Base-by-base conservation (phyloP, 192 early-diverging fungal species). In the Lunasporangiospora selenospora region DNA sequence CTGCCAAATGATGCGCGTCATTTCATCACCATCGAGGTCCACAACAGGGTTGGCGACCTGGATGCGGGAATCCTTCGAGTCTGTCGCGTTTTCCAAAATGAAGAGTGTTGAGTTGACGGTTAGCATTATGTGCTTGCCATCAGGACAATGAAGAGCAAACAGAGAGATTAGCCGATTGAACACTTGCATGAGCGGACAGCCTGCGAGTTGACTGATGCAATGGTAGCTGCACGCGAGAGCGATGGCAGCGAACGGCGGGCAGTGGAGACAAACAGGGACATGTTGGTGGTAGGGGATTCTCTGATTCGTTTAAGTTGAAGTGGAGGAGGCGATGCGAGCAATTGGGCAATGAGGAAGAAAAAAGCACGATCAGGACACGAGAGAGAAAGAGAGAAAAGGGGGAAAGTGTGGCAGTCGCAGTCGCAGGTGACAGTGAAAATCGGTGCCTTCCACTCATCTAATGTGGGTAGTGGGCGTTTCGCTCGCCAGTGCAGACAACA, bases 1-100 rank as follows among this genome's bases (percentile, higher is more conserved):
- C 58, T 85, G 78, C 93, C 93, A 96, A 70, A 99, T 92, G 75
- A 99, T 98, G 51, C 97, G 83, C 24, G 97, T 99, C 97, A 99
- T 99, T 85, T 99, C 97, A 82, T 99, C 97, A 62, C 97, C 97
- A 64, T 98, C 97, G 11, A 93, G 82, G 67, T 93, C 91, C 41
- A 98, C 97, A 34, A 98, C 89, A 13, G 97, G 97, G 75, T 96
- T 95, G 52, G 85, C 82, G 29, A 98, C 96, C 29, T 83, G 79
- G 77, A 98, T 97, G 48, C 80, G 78, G n/a, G 66, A 24, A 47
- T 75, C 67, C 64, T 71, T 66, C 3, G 77, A 78, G 45, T 67
- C 77, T 75, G 40, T 7, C 9, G 15, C 11, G 18, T 21, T 39
- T n/a, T 19, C 3, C 11, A 19, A 5, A 37, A 11, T 2, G 7